Evolutionary conservation across 352 stramenopile genomes (phyloP), one percentile per base, ranked within the genome.

Genomic region (Thalassiosira tumida): DNA sequence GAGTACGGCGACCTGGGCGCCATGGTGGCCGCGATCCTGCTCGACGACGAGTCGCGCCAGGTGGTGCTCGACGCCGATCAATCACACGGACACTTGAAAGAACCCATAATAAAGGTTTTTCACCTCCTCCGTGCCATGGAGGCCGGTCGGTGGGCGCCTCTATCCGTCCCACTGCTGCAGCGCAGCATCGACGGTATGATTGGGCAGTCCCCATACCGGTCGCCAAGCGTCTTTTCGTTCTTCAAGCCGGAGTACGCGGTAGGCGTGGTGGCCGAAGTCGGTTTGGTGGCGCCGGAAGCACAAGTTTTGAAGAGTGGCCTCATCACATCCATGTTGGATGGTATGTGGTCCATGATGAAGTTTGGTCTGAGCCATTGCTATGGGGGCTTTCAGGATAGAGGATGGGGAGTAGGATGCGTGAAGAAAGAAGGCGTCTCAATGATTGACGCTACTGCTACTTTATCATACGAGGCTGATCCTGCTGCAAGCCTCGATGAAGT

Each of bases 1-100:
- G 40, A 94, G 54, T 97, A 97, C 79, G 95, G 96, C 2, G 94
- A 97, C 81, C 81, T 97, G 40, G 81, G 40, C 40, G 93, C 94
- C 0, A 86, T 89, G 21, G 41, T 96, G 37, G 94, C 95, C 21
- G 94, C 92, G 37, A 92, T 96, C 40, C 38, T 97, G 38, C 75
- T 97, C 7, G 93, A 97, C 77, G 75, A 51, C 29, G 95, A 97
- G 72, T 80, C 94, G 17, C 26, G 83, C 13, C 59, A 62, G 10
- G 5, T 70, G 1, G 72, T 95, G 0, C 51, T 97, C 1, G 93
- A 96, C 81, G 26, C 62, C 17, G 95, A 97, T 17, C 47, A 50
- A n/a, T 37, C 75, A 4, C 33, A 54, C 29, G 75, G 75, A 1
- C 65, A 89, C 0, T 31, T 90, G 24, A 64, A 67, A 69, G 92